phyloP scores from a whole-genome alignment of 108 stramenopile genomes.

The Fistulifera pelliculosa region DNA sequence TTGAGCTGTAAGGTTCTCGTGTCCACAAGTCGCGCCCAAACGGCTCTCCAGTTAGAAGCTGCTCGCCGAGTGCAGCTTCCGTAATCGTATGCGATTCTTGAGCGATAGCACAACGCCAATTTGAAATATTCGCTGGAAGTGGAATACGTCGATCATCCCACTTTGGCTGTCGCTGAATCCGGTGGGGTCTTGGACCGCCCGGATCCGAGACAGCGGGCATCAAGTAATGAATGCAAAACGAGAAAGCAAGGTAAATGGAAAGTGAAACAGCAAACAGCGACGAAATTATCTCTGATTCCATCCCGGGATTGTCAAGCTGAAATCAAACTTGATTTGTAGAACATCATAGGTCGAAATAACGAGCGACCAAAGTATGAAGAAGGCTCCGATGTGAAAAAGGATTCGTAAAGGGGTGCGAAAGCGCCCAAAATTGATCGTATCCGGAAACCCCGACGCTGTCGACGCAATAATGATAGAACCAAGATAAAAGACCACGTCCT shows the following conservation, averaged over 20 bases:
- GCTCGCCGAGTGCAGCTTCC: constrained; percentile 16
- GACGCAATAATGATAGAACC: constrained; percentile 1
- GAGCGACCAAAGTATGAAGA: constrained; percentile 21
- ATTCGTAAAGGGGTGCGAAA: constrained; percentile 48
- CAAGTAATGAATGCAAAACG: constrained; percentile 12
- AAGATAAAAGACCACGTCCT: constrained; percentile 7
- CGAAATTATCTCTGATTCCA: no score
- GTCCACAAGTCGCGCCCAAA: constrained; percentile 75
- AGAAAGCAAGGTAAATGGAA: constrained; percentile 4
- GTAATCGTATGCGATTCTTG: constrained; percentile 66
- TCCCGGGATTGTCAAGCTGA: background rate
- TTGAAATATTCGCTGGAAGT: constrained; percentile 7
- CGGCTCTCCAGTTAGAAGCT: constrained; percentile 60
- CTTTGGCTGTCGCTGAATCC: constrained; percentile 51
- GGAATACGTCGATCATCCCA: constrained; percentile 34
- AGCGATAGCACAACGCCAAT: constrained; percentile 62
- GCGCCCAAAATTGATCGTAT: constrained; percentile 64
- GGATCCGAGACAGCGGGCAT: constrained; percentile 58
- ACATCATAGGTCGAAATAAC: background rate
- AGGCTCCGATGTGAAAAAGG: constrained; percentile 17
- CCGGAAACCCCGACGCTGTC: constrained; percentile 38
- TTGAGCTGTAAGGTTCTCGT: constrained; percentile 3
- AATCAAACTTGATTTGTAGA: background rate
- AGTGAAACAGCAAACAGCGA: background rate
- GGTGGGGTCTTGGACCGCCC: constrained; percentile 64